These are phyloP conservation scores for Leccinum imitatum DNA, from an alignment of 768 basidiomycete species.

Conservation along the genomic window DNA sequence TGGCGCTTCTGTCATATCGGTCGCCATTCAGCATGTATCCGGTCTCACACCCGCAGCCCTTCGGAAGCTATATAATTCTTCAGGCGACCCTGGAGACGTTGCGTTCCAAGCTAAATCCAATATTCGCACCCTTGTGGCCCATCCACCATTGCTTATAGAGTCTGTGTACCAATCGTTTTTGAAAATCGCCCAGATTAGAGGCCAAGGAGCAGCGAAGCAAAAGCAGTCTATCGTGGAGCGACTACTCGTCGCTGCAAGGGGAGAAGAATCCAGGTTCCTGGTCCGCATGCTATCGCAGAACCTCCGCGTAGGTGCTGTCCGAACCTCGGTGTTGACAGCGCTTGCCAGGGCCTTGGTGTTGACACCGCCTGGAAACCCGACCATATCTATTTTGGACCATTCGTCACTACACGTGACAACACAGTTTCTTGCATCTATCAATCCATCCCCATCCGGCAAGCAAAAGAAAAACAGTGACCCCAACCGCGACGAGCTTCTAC, in stretches of 20 bases:
- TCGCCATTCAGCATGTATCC: slow-evolving; percentile 70
- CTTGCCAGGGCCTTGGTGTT: slow-evolving; percentile 78
- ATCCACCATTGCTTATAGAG: slow-evolving; percentile 61
- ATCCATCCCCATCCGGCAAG: slow-evolving; percentile 17
- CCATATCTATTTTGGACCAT: slow-evolving; percentile 13
- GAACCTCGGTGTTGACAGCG: slow-evolving; percentile 77
- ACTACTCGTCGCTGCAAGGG: slow-evolving; percentile 78
- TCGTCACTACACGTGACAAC: slow-evolving; percentile 32
- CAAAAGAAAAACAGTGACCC: slow-evolving; percentile 34
- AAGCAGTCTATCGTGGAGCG: slow-evolving; percentile 80
- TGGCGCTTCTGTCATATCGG: slow-evolving; percentile 65
- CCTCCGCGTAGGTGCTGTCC: slow-evolving; percentile 85
- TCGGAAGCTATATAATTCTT: slow-evolving; percentile 64
- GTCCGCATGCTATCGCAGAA: slow-evolving; percentile 73
- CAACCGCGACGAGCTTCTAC: slow-evolving; percentile 36
- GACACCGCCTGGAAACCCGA: slow-evolving; percentile 39
- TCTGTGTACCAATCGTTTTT: slow-evolving; percentile 68
- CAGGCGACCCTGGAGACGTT: slow-evolving; percentile 86
- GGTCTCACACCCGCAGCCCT: slow-evolving; percentile 59
- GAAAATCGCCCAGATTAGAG: slow-evolving; percentile 66
- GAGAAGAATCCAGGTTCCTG: slow-evolving; percentile 86
- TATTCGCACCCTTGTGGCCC: slow-evolving; percentile 70
- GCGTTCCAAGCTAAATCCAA: slow-evolving; percentile 82
- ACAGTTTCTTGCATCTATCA: slow-evolving; percentile 19
- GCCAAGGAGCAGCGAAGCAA: slow-evolving; percentile 69